Conservation (phyloP, 2,329 filamentous ascomycete genomes). For the Neobulgaria alba region DNA sequence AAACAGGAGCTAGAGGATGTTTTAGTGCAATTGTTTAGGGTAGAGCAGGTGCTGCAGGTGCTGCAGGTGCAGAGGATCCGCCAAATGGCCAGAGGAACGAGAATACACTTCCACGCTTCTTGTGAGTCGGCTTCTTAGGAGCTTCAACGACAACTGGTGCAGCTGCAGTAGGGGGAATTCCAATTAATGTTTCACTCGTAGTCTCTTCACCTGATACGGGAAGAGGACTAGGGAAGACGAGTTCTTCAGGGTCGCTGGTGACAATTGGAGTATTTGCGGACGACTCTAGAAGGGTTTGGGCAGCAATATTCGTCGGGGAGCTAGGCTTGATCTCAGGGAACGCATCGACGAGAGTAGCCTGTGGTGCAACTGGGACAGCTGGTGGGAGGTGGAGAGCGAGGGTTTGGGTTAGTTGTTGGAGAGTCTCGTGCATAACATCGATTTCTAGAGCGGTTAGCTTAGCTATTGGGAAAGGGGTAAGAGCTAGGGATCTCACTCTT, state of each 20-base stretch:
- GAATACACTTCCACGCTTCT: conserved; percentile 1
- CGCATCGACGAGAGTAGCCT: not conserved
- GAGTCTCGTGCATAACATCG: conserved; percentile 10
- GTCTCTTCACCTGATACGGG: too few relatives aligned
- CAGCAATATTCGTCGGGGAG: too few relatives aligned
- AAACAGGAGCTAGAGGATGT: too few relatives aligned
- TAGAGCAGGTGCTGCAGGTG: not conserved
- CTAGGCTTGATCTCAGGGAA: not conserved
- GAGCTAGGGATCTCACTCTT: conserved; percentile 5
- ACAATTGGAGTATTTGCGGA: too few relatives aligned
- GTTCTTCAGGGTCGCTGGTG: too few relatives aligned
- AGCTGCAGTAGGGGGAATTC: not conserved
- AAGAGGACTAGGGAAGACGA: too few relatives aligned
- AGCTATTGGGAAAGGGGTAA: not conserved
- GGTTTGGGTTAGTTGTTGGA: conserved; percentile 7
- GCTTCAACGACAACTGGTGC: not conserved
- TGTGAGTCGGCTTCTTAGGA: not conserved
- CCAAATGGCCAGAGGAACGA: conserved; percentile 1
- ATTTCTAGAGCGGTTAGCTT: conserved; percentile 7
- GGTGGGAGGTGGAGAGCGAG: conserved; percentile 1
- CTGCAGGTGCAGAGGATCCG: not conserved
- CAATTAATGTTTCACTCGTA: too few relatives aligned
- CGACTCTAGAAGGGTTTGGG: too few relatives aligned
- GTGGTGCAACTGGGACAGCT: not conserved
- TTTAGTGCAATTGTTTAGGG: too few relatives aligned